phyloP scores from a whole-genome alignment of 1,284 basidiomycete species.

The Dichomitus squalens region DNA sequence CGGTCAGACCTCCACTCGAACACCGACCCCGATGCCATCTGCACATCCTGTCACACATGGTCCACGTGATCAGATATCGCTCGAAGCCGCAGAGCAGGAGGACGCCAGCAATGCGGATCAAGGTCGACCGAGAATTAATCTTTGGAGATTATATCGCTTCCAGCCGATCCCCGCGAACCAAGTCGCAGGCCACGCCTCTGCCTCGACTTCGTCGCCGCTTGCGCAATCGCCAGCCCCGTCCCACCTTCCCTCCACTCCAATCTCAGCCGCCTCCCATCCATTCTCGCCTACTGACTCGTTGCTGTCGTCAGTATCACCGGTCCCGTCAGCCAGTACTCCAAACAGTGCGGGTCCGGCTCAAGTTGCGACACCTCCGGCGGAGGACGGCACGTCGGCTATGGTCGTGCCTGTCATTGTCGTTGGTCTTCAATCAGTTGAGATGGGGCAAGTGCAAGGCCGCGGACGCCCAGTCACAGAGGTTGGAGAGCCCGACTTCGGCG shows the following conservation, averaged over 20 bases:
- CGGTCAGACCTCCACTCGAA: constrained; percentile 15
- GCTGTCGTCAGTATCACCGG: neutral
- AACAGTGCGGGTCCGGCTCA: constrained; percentile 15
- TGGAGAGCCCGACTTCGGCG: constrained; percentile 4
- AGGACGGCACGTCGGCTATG: constrained; percentile 37
- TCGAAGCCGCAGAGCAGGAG: neutral
- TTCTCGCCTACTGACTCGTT: neutral
- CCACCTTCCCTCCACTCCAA: neutral
- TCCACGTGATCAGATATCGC: constrained; percentile 11
- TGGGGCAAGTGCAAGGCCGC: constrained; percentile 38
- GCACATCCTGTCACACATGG: constrained; percentile 14
- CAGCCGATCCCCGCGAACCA: constrained; percentile 55
- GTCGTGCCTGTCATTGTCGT: constrained; percentile 82
- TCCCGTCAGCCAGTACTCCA: neutral
- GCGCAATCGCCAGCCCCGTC: constrained; percentile 6
- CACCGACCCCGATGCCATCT: constrained; percentile 26
- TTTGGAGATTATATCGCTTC: constrained; percentile 82
- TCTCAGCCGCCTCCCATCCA: constrained; percentile 4
- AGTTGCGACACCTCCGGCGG: constrained; percentile 11
- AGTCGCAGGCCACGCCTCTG: constrained; percentile 25
- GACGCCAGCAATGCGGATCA: constrained; percentile 19
- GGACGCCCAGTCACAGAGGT: constrained; percentile 11
- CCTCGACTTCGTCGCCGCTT: constrained; percentile 22
- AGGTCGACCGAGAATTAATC: constrained; percentile 56
- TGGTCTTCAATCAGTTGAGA: constrained; percentile 72